phyloP scores from a whole-genome alignment of 345 rosid genomes.

The Moricandia arvensis region DNA sequence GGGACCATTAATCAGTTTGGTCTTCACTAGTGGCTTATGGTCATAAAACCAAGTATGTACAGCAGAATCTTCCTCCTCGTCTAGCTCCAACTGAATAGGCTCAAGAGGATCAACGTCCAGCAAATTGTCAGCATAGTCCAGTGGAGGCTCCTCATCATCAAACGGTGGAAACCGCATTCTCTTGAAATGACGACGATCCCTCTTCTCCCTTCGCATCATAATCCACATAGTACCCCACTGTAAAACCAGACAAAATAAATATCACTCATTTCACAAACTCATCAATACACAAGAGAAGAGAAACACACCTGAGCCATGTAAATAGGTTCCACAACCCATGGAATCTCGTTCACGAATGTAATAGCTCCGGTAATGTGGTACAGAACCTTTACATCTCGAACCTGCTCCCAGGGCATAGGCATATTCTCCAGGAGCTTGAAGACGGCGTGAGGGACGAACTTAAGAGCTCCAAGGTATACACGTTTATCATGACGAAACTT shows the following conservation, averaged over 20 bases:
- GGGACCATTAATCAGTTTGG: constrained; percentile 96
- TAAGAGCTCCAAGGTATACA: constrained; percentile 95
- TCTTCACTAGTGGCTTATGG: constrained; percentile 96
- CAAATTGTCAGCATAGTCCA: constrained; percentile 97
- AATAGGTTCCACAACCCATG: constrained; percentile 99
- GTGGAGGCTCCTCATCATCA: constrained; percentile 98
- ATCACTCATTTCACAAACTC: neutral
- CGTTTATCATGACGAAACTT: constrained; percentile 95
- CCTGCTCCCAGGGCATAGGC: constrained; percentile 99
- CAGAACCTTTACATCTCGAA: constrained; percentile 89
- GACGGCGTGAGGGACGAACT: constrained; percentile 98
- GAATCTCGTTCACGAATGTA: constrained; percentile 94
- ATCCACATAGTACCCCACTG: constrained; percentile 99
- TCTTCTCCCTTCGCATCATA: constrained; percentile 99
- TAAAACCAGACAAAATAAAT: constrained; percentile 6
- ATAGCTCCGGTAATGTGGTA: constrained; percentile 98
- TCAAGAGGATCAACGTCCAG: constrained; percentile 97
- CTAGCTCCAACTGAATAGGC: constrained; percentile 90
- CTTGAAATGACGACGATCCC: constrained; percentile 98
- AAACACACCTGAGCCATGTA: constrained; percentile 87
- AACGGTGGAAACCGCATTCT: constrained; percentile 99
- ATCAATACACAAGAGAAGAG: neutral
- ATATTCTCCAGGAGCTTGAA: constrained; percentile 98
- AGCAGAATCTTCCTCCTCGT: constrained; percentile 98
- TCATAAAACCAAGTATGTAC: constrained; percentile 98